phyloP scores from a whole-genome alignment of 1,139 yeast genomes.

The Suhomyces bokatorum region DNA sequence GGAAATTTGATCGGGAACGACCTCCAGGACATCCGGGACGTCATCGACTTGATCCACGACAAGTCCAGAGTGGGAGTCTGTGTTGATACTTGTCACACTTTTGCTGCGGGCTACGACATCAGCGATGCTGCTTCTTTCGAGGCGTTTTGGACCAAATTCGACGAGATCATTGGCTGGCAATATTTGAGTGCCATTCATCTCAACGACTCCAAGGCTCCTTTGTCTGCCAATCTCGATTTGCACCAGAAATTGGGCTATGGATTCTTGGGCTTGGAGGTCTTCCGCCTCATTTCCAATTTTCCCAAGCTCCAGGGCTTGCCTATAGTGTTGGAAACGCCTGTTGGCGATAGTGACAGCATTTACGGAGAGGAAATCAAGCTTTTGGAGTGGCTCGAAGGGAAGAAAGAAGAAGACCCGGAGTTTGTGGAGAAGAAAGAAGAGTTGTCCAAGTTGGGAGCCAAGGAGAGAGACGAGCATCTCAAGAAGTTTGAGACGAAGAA shows the following conservation, averaged over 20 bases:
- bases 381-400: slow-evolving; percentile 69
- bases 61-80: slow-evolving; percentile 89
- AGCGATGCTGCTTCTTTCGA: slow-evolving; percentile 55
- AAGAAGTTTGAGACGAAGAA: slow-evolving; percentile 39
- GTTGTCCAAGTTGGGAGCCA: slow-evolving; percentile 56
- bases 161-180: slow-evolving; percentile 66
- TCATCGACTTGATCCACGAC: slow-evolving; percentile 74
- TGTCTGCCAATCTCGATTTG: slow-evolving; percentile 85
- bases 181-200: slow-evolving; percentile 81
- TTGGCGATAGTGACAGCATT: slow-evolving; percentile 53
- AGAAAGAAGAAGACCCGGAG: slow-evolving; percentile 54
- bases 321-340: slow-evolving; percentile 87
- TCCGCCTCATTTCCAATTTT: slow-evolving; percentile 74
- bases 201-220: slow-evolving; percentile 93
- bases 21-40: slow-evolving; percentile 70
- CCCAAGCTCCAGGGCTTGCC: slow-evolving; percentile 66
- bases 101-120: slow-evolving; percentile 95
- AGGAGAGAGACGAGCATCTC: slow-evolving; percentile 54
- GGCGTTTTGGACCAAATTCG: slow-evolving; percentile 74
- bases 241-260: slow-evolving; percentile 92
- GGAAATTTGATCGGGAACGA: slow-evolving; percentile 86
- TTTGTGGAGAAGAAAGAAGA: slow-evolving; percentile 47
- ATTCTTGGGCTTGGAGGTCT: slow-evolving; percentile 81
- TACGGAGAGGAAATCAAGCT: slow-evolving; percentile 84
- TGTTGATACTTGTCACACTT: slow-evolving; percentile 91